A percentile compares a stretch with the other conserved stretches of the same genome.
Evolutionary conservation across 2,329 filamentous ascomycete species (phyloP).

Genomic region (Aspergillus flavus): DNA sequence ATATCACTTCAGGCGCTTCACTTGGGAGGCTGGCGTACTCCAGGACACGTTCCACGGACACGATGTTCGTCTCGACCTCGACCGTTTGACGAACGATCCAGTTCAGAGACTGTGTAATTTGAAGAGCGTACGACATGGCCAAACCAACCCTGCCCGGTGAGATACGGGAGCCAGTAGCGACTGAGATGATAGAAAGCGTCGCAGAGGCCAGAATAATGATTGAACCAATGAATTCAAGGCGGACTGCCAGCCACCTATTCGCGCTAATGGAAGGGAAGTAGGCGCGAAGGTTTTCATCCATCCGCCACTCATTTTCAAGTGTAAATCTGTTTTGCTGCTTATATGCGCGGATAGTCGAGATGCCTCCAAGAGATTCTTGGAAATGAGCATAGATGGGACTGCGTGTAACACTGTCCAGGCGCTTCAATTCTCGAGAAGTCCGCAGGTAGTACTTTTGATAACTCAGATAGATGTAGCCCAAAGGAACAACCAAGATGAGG

Average conservation of each 20-base stretch:
- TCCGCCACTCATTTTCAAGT: conserved; percentile 94
- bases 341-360: conserved; percentile 94
- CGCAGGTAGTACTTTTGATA: conserved; percentile 97
- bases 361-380: conserved; percentile 91
- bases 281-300: conserved; percentile 90
- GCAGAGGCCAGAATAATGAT: conserved; percentile 89
- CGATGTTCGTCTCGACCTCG: conserved; percentile 99
- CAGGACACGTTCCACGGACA: conserved; percentile 94
- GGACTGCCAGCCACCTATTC: conserved; percentile 90
- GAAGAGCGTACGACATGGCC: conserved; percentile 93
- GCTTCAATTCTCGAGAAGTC: conserved; percentile 93
- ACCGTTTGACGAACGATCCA: conserved; percentile 99
- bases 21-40: conserved; percentile 91
- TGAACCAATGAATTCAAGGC: conserved; percentile 92
- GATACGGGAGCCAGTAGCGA: conserved; percentile 66
- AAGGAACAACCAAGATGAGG: conserved; percentile 75
- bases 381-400: conserved; percentile 98
- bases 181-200: conserved; percentile 77
- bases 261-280: conserved; percentile 96
- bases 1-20: conserved; percentile 92
- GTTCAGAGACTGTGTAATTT: conserved; percentile 96
- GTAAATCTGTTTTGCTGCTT: conserved; percentile 84
- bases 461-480: conserved; percentile 80
- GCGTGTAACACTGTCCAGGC: conserved; percentile 89
- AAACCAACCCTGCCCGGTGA: conserved; percentile 81